phyloP scores from a whole-genome alignment of 192 early-diverging fungal species.

The Coemansia sp. region DNA sequence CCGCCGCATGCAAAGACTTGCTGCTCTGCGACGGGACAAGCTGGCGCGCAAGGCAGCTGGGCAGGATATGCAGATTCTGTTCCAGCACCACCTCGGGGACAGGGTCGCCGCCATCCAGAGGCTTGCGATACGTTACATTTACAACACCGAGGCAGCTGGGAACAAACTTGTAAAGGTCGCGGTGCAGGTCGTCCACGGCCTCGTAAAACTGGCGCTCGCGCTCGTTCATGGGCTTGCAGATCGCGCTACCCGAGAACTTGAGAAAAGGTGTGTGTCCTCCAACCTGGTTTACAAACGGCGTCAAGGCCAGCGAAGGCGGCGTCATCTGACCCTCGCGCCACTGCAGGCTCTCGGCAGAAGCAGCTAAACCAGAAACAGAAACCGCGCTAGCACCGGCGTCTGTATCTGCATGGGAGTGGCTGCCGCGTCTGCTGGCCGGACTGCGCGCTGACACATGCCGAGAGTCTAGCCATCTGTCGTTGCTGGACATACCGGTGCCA shows the following conservation, averaged over 20 bases:
- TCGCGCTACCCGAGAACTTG: conserved; percentile 93
- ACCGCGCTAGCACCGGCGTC: background rate
- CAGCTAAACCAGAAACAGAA: background rate
- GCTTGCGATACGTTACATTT: conserved; percentile 80
- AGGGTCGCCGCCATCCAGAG: conserved; percentile 34
- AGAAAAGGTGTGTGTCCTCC: conserved; percentile 97
- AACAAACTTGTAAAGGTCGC: conserved; percentile 83
- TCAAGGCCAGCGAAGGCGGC: conserved; percentile 65
- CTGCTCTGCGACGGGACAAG: conserved; percentile 22
- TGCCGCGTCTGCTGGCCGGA: background rate
- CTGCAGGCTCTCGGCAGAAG: background rate
- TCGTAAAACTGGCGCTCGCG: conserved; percentile 92
- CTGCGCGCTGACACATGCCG: background rate
- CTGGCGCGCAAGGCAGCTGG: conserved; percentile 61
- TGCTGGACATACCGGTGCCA: background rate
- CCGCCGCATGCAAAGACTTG: conserved; percentile 43
- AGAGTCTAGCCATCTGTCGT: conserved; percentile 14
- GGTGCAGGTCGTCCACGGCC: conserved; percentile 68
- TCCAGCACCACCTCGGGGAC: conserved; percentile 76
- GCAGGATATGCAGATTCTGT: conserved; percentile 87
- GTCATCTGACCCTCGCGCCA: conserved; percentile 37
- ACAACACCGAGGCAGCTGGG: conserved; percentile 91
- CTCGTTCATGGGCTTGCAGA: conserved; percentile 90
- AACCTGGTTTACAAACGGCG: conserved; percentile 83
- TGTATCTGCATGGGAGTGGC: background rate